Base-by-base conservation (phyloP, 1,139 yeast species). In the Yamadazyma membranifaciens region DNA sequence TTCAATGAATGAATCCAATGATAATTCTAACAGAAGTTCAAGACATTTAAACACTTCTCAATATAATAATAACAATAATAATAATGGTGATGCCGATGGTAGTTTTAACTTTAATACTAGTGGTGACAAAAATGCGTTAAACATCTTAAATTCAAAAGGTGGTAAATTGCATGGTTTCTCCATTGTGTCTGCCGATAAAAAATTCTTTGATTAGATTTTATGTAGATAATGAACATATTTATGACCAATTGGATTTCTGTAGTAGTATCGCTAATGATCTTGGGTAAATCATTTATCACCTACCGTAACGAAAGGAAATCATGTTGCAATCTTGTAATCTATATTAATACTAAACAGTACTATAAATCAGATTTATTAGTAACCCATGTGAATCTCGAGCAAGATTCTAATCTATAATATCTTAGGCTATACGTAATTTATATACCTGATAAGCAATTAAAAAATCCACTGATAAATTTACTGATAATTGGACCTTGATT, bases 121-220 rank as follows among this genome's bases (percentile, higher is more conserved):
- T 13, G 36, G 32, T 31, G 34, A 14, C 20, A 31, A 15, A 11
- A 27, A 13, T n/a, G 31, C 45, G 10, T 40, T 42, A 22, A 44
- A 34, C 16, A 15, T 38, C 10, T 29, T 43, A 4, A 36, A 24
- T 22, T 16, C 40, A 7, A 43, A 56, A 31, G 73, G 75, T 15
- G 75, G 75, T 1, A 69, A 63, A 49, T 55, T 72, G 37, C 72
- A 67, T 43, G 75, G 75, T 3, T 67, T 72, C 40, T 54, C 65
- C 15, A 66, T 71, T 32, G 71, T 71, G n/a, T 60, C 72, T 9
- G 69, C 74, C 9, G 58, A 59, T 26, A 64, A 62, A 42, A 62
- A 54, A 39, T 54, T 65, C 16, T 63, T 65, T 49, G 71, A 65
- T 44, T 51, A 48, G 28, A 12, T 32, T 20, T 25, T 25, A 9